Percentiles rank a stretch among this genome's conserved stretches.
phyloP scores from a whole-genome alignment of 2,329 filamentous ascomycete genomes.

The Dryadomyces quercivorus region DNA sequence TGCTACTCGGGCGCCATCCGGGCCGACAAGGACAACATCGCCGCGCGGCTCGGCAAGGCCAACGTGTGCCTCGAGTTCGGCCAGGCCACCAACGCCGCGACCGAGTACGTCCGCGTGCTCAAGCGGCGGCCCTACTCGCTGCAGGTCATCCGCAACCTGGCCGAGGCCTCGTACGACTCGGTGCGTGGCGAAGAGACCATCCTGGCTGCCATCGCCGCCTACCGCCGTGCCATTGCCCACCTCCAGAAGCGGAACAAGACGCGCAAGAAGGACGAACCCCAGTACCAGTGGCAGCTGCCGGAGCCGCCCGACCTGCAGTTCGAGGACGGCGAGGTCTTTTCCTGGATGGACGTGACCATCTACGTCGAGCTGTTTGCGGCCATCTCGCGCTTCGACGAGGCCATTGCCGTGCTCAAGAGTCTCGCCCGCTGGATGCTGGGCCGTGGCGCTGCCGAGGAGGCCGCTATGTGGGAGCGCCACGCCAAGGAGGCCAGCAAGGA shows the following conservation, averaged over 20 bases:
- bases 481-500: conserved; percentile 45
- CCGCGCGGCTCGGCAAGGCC: conserved; percentile 47
- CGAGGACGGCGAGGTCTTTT: conserved; percentile 26
- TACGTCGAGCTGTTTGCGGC: conserved; percentile 72
- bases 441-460: conserved; percentile 47
- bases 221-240: conserved; percentile 33
- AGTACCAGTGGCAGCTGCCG: not conserved
- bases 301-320: conserved; percentile 10
- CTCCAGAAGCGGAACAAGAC: conserved; percentile 13
- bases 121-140: conserved; percentile 41
- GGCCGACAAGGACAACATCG: conserved; percentile 43
- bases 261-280: not conserved
- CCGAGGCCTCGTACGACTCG: conserved; percentile 43
- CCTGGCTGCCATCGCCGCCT: conserved; percentile 33
- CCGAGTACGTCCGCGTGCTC: conserved; percentile 43
- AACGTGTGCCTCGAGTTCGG: conserved; percentile 44
- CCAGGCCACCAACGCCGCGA: conserved; percentile 38
- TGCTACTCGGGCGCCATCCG: conserved; percentile 49
- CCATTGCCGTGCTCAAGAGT: conserved; percentile 56
- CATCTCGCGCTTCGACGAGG: conserved; percentile 48
- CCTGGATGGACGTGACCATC: conserved; percentile 76
- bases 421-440: conserved; percentile 75
- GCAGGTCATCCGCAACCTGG: conserved; percentile 40
- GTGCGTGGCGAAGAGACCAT: conserved; percentile 29
- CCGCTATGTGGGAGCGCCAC: conserved; percentile 54